A percentile compares a stretch with the other conserved stretches of the same genome.
Evolutionary conservation across 1,139 yeast genomes (phyloP).

Genomic region (Protomyces gravidus): DNA sequence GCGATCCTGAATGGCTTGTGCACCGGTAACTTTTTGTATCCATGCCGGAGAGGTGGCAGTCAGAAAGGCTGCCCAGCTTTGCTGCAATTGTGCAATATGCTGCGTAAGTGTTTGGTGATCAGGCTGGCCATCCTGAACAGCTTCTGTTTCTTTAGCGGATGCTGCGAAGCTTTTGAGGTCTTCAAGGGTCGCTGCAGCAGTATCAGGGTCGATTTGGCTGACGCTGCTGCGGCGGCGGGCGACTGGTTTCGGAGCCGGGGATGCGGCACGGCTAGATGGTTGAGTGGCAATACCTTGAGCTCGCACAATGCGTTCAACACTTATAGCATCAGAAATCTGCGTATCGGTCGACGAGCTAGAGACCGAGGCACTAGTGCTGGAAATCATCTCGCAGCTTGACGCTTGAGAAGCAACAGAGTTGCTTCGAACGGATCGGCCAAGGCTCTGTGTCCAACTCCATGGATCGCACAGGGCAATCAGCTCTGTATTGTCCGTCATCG

Average conservation of each 20-base stretch:
- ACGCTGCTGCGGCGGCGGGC: not conserved
- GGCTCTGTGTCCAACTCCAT: not conserved
- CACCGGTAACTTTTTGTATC: slow-evolving; percentile 16
- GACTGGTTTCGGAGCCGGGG: not conserved
- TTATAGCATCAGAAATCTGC: no score
- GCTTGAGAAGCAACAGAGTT: slow-evolving; percentile 5
- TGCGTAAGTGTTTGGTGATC: slow-evolving; percentile 3
- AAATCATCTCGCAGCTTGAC: not conserved
- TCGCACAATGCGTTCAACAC: not conserved
- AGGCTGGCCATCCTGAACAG: not conserved
- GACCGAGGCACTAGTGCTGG: not conserved
- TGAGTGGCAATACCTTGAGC: slow-evolving; percentile 1
- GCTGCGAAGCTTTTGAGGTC: not conserved
- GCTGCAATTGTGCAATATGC: slow-evolving; percentile 12
- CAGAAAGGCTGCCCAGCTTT: slow-evolving; percentile 13
- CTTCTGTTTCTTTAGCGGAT: not conserved
- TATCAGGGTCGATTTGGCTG: not conserved
- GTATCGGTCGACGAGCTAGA: not conserved
- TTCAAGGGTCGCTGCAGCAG: not conserved
- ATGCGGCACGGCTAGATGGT: slow-evolving; percentile 5
- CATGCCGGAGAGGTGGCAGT: slow-evolving; percentile 16
- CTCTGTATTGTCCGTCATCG: slow-evolving; percentile 2
- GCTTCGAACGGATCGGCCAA: not conserved
- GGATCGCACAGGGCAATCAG: slow-evolving; percentile 6
- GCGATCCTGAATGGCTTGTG: slow-evolving; percentile 1